phyloP scores from a whole-genome alignment of 805 yeast genomes.

The Candida bentonensis region DNA sequence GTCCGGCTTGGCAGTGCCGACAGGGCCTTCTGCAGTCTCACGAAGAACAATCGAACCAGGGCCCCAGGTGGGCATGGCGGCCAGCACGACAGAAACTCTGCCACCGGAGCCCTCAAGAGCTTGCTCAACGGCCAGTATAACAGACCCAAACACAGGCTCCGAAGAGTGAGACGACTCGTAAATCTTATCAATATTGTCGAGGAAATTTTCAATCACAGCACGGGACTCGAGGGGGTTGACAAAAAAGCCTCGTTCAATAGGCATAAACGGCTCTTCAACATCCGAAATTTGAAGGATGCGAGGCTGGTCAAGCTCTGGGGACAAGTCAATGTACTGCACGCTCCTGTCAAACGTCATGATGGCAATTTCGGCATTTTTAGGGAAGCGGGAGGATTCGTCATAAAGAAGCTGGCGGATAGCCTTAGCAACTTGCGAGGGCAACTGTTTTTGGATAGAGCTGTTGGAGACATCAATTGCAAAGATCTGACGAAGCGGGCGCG shows the following conservation, averaged over 20 bases:
- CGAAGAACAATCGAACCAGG: slow-evolving; percentile 41
- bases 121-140: slow-evolving; percentile 50
- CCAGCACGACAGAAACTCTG: slow-evolving; percentile 54
- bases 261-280: slow-evolving; percentile 67
- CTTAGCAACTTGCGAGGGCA: slow-evolving; percentile 52
- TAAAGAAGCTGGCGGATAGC: slow-evolving; percentile 49
- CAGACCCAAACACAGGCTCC: slow-evolving; percentile 71
- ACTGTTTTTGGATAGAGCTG: slow-evolving; percentile 42
- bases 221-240: slow-evolving; percentile 63
- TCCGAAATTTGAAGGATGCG: slow-evolving; percentile 53
- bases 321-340: slow-evolving; percentile 59
- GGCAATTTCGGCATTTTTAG: slow-evolving; percentile 36
- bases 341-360: slow-evolving; percentile 64
- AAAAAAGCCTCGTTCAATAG: slow-evolving; percentile 59
- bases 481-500: slow-evolving; percentile 48
- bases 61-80: slow-evolving; percentile 67
- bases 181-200: slow-evolving; percentile 42
- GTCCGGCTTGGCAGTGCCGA: slow-evolving; percentile 28
- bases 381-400: slow-evolving; percentile 14
- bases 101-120: slow-evolving; percentile 58
- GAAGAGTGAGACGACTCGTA: slow-evolving; percentile 27
- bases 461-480: slow-evolving; percentile 59
- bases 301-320: slow-evolving; percentile 40
- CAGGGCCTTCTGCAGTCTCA: slow-evolving; percentile 17
- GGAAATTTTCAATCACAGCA: slow-evolving; percentile 48